Conservation (phyloP, 352 stramenopile species). For the Pythium aquatile region DNA sequence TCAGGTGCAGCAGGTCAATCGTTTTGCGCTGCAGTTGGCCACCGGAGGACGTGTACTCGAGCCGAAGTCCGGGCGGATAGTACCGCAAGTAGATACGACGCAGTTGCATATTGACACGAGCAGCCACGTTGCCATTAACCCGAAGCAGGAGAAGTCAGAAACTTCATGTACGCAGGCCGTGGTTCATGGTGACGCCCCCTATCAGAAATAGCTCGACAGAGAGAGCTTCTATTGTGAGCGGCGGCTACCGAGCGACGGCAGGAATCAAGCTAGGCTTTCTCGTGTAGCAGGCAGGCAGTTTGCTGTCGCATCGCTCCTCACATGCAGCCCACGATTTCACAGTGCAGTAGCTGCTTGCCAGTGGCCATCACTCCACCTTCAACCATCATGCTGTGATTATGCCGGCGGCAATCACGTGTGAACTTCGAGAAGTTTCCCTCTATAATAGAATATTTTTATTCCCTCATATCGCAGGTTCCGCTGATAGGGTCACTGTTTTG, state of each 20-base stretch:
- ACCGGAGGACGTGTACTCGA: conserved; percentile 53
- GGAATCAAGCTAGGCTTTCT: neutral
- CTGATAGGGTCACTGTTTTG: neutral
- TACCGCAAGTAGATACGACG: conserved; percentile 68
- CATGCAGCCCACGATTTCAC: neutral
- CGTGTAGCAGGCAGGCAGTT: neutral
- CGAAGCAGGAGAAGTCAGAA: neutral
- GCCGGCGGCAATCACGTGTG: neutral
- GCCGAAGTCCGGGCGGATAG: conserved; percentile 63
- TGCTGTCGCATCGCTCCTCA: neutral
- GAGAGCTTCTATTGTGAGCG: neutral
- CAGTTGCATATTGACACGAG: conserved; percentile 46
- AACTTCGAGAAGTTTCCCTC: neutral
- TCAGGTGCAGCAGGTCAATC: conserved; percentile 66
- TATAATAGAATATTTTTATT: neutral
- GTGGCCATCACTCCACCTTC: neutral
- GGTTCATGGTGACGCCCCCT: neutral
- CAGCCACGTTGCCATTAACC: neutral
- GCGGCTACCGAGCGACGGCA: neutral
- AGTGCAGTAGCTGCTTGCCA: neutral
- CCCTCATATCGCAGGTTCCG: neutral
- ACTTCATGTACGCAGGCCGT: neutral
- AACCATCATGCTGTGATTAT: neutral
- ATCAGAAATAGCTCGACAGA: neutral
- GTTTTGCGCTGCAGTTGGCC: conserved; percentile 51